Evolutionary conservation across 192 early-diverging fungal species (phyloP), one percentile per base, ranked within the genome.

Genomic region (Umbelopsis vinacea): DNA sequence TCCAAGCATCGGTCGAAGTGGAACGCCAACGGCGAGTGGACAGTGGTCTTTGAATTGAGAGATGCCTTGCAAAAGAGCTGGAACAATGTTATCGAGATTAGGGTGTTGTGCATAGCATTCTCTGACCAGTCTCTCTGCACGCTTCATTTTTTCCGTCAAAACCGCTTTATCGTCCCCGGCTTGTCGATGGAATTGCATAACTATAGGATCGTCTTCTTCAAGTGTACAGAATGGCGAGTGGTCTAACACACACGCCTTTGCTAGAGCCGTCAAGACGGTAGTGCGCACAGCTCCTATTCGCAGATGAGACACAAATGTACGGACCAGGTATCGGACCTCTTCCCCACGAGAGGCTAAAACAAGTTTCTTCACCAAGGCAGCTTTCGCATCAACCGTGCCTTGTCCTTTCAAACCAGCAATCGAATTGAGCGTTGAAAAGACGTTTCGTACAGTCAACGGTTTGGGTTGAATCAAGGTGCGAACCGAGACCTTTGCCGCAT

Each of bases 1-100:
- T 21, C 93, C 94, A 50, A 96, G 86, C 95, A 96, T 96, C 3
- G 95, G 95, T 71, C 94, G 93, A 29, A 96, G 85, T 0, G 95
- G 95, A 54, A 95, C 57, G 9, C 74, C 68, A 55, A 52, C 69
- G 19, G 21, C 9, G 0, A 63, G 33, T 17, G 57, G 57, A 37
- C 57, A 63, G 35, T 63, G 57, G 12, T 63, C 57, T 35, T 37
- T 63, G 14, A 63, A 29, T 3, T 63, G 29, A 2, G 57, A 37
- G 15, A 63, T 6, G 29, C 57, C 57, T 35, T 63, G 57, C 26
- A 63, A 14, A 11, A 37, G 3, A 37, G 57, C 57, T 19, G 87
- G 87, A 43, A 96, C 86, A 29, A 96, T 90, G 26, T 80, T 76
- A 71, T 92, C 91, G 75, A 93, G 95, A n/a, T 86, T 86, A 2